Percentiles rank a stretch among this genome's conserved stretches.
Conservation (phyloP, 1,284 basidiomycete genomes). For the Tilletia walkeri region DNA sequence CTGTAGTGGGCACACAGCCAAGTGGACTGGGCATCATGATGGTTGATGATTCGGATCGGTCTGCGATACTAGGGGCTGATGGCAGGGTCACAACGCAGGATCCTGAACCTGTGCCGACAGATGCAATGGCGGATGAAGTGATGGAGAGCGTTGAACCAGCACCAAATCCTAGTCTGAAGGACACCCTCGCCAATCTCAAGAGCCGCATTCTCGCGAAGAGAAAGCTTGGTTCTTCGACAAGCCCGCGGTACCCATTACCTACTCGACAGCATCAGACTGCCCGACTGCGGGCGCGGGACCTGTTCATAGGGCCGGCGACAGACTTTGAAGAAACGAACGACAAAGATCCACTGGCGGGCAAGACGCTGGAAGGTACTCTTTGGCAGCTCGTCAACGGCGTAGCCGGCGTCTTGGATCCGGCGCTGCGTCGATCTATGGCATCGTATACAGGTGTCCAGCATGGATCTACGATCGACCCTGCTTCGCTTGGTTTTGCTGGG, state of each 20-base stretch:
- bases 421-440: neutral
- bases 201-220: neutral
- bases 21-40: constrained; percentile 14
- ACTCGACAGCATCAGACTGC: neutral
- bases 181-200: neutral
- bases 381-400: neutral
- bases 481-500: neutral
- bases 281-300: neutral
- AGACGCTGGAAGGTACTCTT: constrained; percentile 3
- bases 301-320: neutral
- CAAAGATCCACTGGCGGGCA: neutral
- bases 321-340: neutral
- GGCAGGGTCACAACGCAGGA: neutral
- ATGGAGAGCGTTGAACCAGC: neutral
- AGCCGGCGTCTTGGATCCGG: neutral
- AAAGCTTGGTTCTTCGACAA: neutral
- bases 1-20: neutral
- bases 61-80: neutral
- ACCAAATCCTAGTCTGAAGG: neutral
- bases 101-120: neutral
- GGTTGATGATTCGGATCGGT: neutral
- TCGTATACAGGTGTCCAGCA: neutral
- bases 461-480: neutral
- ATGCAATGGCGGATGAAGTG: neutral
- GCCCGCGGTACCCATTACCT: neutral